Evolutionary conservation across 768 basidiomycete genomes (phyloP), one percentile per base, ranked within the genome.

Genomic region (Calvatia gigantea): DNA sequence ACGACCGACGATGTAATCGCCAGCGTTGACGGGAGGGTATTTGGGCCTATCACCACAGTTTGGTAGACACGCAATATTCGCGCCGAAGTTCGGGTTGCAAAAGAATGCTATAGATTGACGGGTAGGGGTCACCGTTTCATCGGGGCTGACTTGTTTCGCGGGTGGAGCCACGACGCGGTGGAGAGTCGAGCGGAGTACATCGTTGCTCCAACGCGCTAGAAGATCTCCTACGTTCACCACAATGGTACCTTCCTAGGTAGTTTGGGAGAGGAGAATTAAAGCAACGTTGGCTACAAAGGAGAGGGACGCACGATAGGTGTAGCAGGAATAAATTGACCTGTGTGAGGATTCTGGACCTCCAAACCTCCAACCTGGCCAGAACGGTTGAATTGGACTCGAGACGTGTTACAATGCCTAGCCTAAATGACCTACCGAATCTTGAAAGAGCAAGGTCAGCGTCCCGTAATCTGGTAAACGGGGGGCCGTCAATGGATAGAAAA

Each of bases 91-190:
- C 3, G 91, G 90, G 62, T 88, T 92, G 74, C 87, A 91, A 71
- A 94, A 94, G 75, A 89, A 94, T 6, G 88, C 91, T 49, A 93
- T 86, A 7, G 88, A 90, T 64, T 91, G 89, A 25, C 91, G 80
- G 7, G 73, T 69, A 0, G 89, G 85, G 1, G 83, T 86, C 56
- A 84, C 69, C n/a, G 67, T 71, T 59, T 85, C 82, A 5, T 70
- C 73, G 6, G 76, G 73, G 60, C 67, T 78, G 54, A 80, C 65
- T 60, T 75, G 74, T 62, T 73, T 70, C 11, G 76, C 76, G 0
- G 82, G 73, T 19, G 91, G 89, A 3, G 86, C 85, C 6, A 92
- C 91, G 19, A 94, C 91, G 14, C 87, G 83, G 68, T 92, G 91
- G 15, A 91, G 77, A 2, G 91, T 92, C 39, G 89, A 90, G 19